Base-by-base conservation (phyloP, 1,284 basidiomycete species). In the Bondarzewia mesenterica region DNA sequence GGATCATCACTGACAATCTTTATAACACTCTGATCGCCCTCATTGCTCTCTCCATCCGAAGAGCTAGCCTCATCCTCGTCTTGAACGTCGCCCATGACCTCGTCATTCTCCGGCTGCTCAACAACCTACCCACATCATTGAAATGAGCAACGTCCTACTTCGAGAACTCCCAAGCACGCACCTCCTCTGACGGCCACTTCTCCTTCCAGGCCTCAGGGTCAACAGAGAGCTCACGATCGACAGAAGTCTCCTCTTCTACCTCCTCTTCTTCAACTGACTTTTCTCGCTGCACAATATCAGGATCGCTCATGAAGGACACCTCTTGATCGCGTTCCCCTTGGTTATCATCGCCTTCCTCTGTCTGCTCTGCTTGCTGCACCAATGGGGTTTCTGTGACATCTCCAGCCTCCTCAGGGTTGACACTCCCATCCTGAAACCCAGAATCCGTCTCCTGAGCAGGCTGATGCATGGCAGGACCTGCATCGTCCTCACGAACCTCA, bases 1-100 rank as follows among this genome's bases (percentile, higher is more conserved):
- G 91, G 88, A 62, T 93, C 86, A 12, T 78, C 74, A 48, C 86
- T 89, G 1, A 82, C 82, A 53, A 94, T 86, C 66, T 89, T 85
- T 53, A 94, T 70, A 7, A 80, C 67, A 7, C 64, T 62, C n/a
- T 67, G 63, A 32, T 68, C 74, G 27, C 70, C 60, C 38, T 73
- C 71, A 26, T 57, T 61, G 1, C 69, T 67, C 14, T 66, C 67
- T 16, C 60, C 54, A 5, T 43, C 54, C 5, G 46, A 48, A 1
- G 27, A 42, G 4, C 42, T 43, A 22, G 23, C 35, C 32, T 45
- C 59, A 42, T 55, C 60, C 55, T 32, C 52, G 23, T 48, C 16
- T 4, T 42, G 14, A n/a, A 26, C 36, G 7, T 29, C 6, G 26
- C 38, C 23, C 54, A 20, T 44, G 49, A 14, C 54, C 7, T 25